Evolutionary conservation across 805 yeast genomes (phyloP), one percentile per base, ranked within the genome.

Genomic region (Zygosaccharomyces pseudorouxii): DNA sequence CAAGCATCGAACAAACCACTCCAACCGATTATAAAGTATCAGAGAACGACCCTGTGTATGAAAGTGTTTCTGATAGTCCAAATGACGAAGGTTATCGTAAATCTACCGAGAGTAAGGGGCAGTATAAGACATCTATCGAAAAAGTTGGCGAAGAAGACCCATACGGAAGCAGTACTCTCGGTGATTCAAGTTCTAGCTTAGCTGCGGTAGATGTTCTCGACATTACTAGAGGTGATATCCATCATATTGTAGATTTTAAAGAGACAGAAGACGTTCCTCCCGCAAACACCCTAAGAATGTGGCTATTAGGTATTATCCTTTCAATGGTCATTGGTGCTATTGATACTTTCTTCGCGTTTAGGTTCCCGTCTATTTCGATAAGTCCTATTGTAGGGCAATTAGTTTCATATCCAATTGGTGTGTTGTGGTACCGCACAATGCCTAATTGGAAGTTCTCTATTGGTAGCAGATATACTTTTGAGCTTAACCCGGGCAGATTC

Each of bases 31-130:
- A 22, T 22, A 22, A 22, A 22, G 5, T 22, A 22, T 3, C 28
- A 25, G 66, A 65, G 70, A 38, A 69, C 75, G 2, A 68, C 63
- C 22, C 53, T 58, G 62, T 84, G 52, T 4, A 50, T 49, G 23
- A 59, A 83, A 82, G 81, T 84, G 1, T 67, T 83, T 14, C 70
- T 81, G 46, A 74, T 82, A 50, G 81, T 82, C 1, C 66, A 82
- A 9, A 67, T 71, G n/a, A 72, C 89, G 0, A 84, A 70, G 40
- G 58, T 74, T 1, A 76, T 82, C 48, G 84, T 82, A 52, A 79
- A 79, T 56, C 86, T 82, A 4, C 62, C 84, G 46, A 76, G 1
- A 14, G 11, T n/a, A 31, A 31, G 19, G 36, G 16, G 14, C 19
- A 16, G 4, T 10, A 6, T 3, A 10, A 31, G 18, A 18, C 18